Evolutionary conservation across 1,284 basidiomycete genomes (phyloP).

Genomic region (Malassezia globosa): DNA sequence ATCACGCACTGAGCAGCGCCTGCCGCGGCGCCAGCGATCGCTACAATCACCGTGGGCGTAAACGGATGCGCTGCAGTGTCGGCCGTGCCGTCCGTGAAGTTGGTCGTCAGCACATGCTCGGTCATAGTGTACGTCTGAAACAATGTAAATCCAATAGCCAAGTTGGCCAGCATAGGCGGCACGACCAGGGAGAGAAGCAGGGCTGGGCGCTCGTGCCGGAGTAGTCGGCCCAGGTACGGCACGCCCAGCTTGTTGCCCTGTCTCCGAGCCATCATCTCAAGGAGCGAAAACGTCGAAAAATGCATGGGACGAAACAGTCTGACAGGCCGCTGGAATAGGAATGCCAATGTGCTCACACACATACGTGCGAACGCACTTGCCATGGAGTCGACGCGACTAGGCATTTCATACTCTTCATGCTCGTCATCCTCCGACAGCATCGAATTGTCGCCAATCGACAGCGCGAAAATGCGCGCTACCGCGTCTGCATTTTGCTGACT

Average conservation of each 20-base stretch:
- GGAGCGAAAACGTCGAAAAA: constrained; percentile 44
- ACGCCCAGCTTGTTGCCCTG: constrained; percentile 41
- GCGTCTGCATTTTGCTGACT: neutral
- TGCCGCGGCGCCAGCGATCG: constrained; percentile 42
- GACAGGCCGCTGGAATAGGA: constrained; percentile 48
- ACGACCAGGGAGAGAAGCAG: constrained; percentile 32
- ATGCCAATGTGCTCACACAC: constrained; percentile 44
- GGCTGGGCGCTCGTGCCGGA: constrained; percentile 35
- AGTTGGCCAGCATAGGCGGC: constrained; percentile 47
- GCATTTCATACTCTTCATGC: neutral
- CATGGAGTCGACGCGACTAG: constrained; percentile 24
- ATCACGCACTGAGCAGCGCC: constrained; percentile 48
- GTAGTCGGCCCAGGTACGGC: constrained; percentile 41
- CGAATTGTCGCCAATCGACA: neutral
- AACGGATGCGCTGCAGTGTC: constrained; percentile 17
- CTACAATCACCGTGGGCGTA: constrained; percentile 35
- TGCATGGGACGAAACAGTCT: constrained; percentile 48
- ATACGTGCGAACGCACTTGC: constrained; percentile 39
- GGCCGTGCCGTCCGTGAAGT: constrained; percentile 7
- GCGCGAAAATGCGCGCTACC: neutral
- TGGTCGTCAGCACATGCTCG: constrained; percentile 23
- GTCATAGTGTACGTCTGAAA: constrained; percentile 45
- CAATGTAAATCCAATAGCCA: constrained; percentile 46
- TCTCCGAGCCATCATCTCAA: constrained; percentile 47
- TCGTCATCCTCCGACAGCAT: neutral